Evolutionary conservation across 2,329 filamentous ascomycete species (phyloP), one percentile per base, ranked within the genome.

Genomic region (Zalaria sp.): DNA sequence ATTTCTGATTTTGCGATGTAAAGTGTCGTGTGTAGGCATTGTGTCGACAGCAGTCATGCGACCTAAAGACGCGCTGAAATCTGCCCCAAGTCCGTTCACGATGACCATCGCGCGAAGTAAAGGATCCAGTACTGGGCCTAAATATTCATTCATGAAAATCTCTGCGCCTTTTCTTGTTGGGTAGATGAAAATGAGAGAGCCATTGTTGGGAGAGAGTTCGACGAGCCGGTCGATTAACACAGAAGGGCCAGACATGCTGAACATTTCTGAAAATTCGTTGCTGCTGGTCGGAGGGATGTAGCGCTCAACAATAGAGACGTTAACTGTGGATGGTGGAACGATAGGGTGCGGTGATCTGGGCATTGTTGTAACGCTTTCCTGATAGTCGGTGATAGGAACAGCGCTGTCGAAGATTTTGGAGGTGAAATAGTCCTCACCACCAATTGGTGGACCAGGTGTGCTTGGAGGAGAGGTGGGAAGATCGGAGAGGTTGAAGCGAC

Each of bases 201-300:
- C 76, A 26, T 69, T 66, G 31, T 72, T 56, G 0, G 69, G 62
- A 0, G 75, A 76, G 0, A 81, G 63, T 51, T 81, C 77, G 26
- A 67, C 62, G 25, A 81, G 59, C 25, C 77, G 71, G 52, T 81
- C 76, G 34, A 75, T 68, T 1, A 81, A 62, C 38, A 76, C 63
- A 0, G 76, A 80, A 3, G 67, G 68, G 4, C 71, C 69, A 36
- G 61, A 64, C 3, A 66, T 58, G 10, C 61, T 64, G 54, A 79
- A 79, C 51, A 80, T 68, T 47, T 76, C 69, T 28, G 63, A 57
- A 45, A 76, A 77, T 52, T 81, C 77, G 49, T 73, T 67, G 1
- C 61, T 53, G 25, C 69, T 75, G 0, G 73, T 68, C 2, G 77
- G 76, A 11, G 77, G 77, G n/a, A 81, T 74, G 54, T 77, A 80